Evolutionary conservation across 805 yeast genomes (phyloP), one percentile per base, ranked within the genome.

Genomic region (Nakazawaea anatomiae): DNA sequence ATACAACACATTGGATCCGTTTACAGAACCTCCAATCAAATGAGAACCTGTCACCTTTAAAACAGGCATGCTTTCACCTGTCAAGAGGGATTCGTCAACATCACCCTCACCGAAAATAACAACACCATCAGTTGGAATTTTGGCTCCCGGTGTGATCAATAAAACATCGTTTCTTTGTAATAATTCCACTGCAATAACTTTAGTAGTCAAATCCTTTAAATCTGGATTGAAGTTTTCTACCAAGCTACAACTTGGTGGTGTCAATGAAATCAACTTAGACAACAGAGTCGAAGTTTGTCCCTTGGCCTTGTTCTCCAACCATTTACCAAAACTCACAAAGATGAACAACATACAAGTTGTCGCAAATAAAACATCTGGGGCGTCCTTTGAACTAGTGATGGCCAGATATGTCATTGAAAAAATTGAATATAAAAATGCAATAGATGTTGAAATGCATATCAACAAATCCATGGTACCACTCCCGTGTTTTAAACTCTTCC

Each of bases 381-480:
- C 76, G 48, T 63, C 62, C 0, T 64, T 61, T 8, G 66, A 66
- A n/a, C 75, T 70, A 31, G 65, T 60, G 62, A 76, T 57, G 18
- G 81, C 69, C 40, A 80, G 73, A 36, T 73, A 65, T 1, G 77
- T 32, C 54, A 89, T 79, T 0, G 94, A 77, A 29, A 80, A 64
- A 1, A 86, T 63, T 1, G 97, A 90, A 60, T 88, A 92, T 5
- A 72, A 45, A 61, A 81, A 94, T 4, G 97, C 88, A 27, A 87
- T 81, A 46, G 84, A 68, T 0, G 97, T 90, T 4, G 97, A 89
- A 25, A 87, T 73, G 48, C 87, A 83, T 38, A 94, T 90, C 53
- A 94, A 73, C 2, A 92, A 87, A 66, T 94, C 99, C 99, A 94
- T 95, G 6, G 92, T 89, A 8, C 85, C 85, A 28, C 88, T 82